Base-by-base conservation (phyloP, 2,329 filamentous ascomycete genomes). In the Bipolaris cookei region DNA sequence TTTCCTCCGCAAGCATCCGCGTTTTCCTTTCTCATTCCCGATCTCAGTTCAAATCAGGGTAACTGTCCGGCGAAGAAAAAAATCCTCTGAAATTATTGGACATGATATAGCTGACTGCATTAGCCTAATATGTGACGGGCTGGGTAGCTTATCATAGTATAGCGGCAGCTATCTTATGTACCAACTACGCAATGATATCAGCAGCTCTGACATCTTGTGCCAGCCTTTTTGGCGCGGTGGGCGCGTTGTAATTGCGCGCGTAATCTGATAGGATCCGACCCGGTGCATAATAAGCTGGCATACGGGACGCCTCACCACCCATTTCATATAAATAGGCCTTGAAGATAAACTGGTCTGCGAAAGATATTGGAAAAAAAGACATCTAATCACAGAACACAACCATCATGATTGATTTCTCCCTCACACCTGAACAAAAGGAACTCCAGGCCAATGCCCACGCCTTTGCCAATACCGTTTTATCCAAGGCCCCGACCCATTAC, bases 401-500 rank as follows among this genome's bases (percentile, higher is more conserved):
- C 34, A 38, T 11, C 5, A 32, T 11, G 45, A 30, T 23, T 18
- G 23, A 51, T 4, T 44, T 20, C 6, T 38, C 41, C 3, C 39
- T 51, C 4, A 21, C 41, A 6, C 30, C 21, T 14, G 39, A 35
- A 41, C 39, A 51, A 18, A 51, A 8, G 30, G 21, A 51, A n/a
- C 34, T 50, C 18, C 35, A 25, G 21, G 25, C 35, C 6, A 39
- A 41, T 14, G 47, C 11, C 25, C 47, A 50, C 10, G 21, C 37
- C n/a, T 49, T 49, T 47, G 44, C 44, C 3, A 32, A 25, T 35
- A 37, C 54, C 7, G 47, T 58, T n/a, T 14, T 58, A 11, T 39
- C 56, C 7, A 61, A 43, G 25, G 67, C 67, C 4, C 63, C 67
- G 30, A 38, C 28, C 4, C 38, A 65, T 8, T 68, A 70, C 42